Evolutionary conservation across 805 yeast genomes (phyloP), one percentile per base, ranked within the genome.

Genomic region (Ogataea corticis): DNA sequence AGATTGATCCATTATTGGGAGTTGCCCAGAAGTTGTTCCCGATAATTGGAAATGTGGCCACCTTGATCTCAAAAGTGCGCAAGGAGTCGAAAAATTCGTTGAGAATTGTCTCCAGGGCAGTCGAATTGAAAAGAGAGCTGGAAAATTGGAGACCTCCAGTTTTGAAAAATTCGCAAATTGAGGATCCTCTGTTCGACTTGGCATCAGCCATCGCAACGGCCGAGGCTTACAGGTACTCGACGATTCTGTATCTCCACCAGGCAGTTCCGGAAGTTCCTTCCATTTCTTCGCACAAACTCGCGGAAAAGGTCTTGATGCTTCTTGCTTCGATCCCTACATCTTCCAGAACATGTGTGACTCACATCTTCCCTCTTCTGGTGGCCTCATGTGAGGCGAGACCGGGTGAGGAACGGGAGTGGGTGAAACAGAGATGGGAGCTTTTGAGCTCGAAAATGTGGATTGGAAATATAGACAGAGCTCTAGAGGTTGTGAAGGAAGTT

Each of bases 231-330:
- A 58, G 86, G 32, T 80, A 71, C 58, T 74, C 87, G 1, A 71
- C 85, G 0, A 59, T 83, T 31, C 56, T 83, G 16, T 82, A 79
- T 55, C 62, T 83, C 25, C 86, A 82, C 58, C 87, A 83, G 56
- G 83, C 87, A 1, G 86, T 83, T 3, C 88, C 89, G 0, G 86
- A 83, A 51, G 72, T 82, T 14, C 85, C 85, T 9, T 75, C 80
- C 7, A 58, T 68, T 31, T 62, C 79, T 7, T 75, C 84, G 1
- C 80, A 74, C 45, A 76, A 70, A 41, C 58, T 82, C 27, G 84
- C 88, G 0, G 82, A 78, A 52, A 79, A 79, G 52, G 77, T 83
- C 3, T 66, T 83, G 54, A 74, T 79, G 67, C 59, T 80, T 19
- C 55, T 83, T 35, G 86, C 85, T 1, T 77, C 85, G 1, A 80